Evolutionary conservation across 1,139 yeast genomes (phyloP).

Genomic region (Taphrina sp.): DNA sequence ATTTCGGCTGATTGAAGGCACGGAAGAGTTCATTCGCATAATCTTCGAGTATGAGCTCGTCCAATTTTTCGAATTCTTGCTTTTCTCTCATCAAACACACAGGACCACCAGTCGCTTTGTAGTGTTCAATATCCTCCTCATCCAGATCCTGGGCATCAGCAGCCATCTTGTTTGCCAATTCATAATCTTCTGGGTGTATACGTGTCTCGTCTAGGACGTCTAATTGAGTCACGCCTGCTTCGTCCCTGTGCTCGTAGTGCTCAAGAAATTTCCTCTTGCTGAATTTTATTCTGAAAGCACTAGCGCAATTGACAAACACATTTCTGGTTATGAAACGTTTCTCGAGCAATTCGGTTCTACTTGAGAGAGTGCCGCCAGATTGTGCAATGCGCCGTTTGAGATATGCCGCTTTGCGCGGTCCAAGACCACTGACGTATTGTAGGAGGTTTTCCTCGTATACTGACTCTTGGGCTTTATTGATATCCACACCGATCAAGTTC

Average conservation of each 20-base stretch:
- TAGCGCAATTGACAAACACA: constrained; percentile 86
- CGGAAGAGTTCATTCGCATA: constrained; percentile 89
- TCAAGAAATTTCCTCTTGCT: constrained; percentile 43
- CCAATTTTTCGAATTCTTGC: constrained; percentile 73
- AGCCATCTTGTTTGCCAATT: constrained; percentile 92
- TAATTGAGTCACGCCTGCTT: constrained; percentile 50
- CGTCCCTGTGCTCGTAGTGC: constrained; percentile 48
- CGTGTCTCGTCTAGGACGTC: constrained; percentile 91
- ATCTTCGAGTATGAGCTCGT: constrained; percentile 83
- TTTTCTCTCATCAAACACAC: constrained; percentile 71
- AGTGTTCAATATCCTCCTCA: constrained; percentile 84
- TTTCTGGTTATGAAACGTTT: constrained; percentile 73
- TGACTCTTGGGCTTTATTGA: constrained; percentile 82
- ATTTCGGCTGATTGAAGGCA: constrained; percentile 71
- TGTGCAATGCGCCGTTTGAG: constrained; percentile 76
- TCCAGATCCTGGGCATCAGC: constrained; percentile 95
- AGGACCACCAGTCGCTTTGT: constrained; percentile 69
- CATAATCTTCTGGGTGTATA: constrained; percentile 97
- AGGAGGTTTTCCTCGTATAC: constrained; percentile 67
- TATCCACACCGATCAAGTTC: constrained; percentile 87
- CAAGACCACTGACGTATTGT: constrained; percentile 84
- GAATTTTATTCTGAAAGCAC: constrained; percentile 80
- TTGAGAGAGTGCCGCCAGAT: constrained; percentile 66
- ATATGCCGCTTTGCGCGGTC: constrained; percentile 92
- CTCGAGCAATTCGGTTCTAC: constrained; percentile 75